phyloP scores from a whole-genome alignment of 2,329 filamentous ascomycete species.

The Scytalidium sp. region DNA sequence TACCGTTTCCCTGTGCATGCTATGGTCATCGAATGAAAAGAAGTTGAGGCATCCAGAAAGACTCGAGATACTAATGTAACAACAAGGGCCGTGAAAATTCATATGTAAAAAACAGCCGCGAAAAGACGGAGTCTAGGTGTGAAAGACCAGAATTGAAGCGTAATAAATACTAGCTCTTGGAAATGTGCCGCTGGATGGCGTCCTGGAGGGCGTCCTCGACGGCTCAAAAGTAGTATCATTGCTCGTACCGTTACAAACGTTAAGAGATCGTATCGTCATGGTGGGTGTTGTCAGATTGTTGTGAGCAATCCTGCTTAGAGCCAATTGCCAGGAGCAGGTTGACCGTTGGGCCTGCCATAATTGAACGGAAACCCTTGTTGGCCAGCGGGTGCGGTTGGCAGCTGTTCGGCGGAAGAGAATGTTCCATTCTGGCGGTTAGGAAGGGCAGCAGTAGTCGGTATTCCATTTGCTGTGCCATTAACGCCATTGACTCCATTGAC shows the following conservation, averaged over 20 bases:
- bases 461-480: conserved; percentile 15
- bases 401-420: conserved; percentile 21
- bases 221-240: conserved; percentile 27
- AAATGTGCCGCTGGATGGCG: too few species aligned
- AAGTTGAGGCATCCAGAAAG: conserved; percentile 15
- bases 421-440: conserved; percentile 12
- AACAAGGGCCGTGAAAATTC: conserved; percentile 31
- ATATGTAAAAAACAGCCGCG: conserved; percentile 28
- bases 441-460: conserved; percentile 13
- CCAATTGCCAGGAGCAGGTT: conserved; percentile 26
- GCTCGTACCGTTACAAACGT: conserved; percentile 34
- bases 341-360: conserved; percentile 22
- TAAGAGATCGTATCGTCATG: conserved; percentile 30
- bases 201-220: conserved; percentile 16
- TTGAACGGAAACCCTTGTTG: conserved; percentile 22
- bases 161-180: not conserved
- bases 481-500: too few species aligned
- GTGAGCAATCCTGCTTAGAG: conserved; percentile 17
- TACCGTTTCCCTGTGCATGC: conserved; percentile 23
- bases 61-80: conserved; percentile 30
- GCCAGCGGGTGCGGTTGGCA: conserved; percentile 15
- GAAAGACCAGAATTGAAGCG: not conserved
- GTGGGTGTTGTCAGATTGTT: conserved; percentile 9
- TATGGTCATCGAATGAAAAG: conserved; percentile 21
- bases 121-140: conserved; percentile 9